phyloP scores from a whole-genome alignment of 768 basidiomycete genomes.

The Pulveroboletus sp. region DNA sequence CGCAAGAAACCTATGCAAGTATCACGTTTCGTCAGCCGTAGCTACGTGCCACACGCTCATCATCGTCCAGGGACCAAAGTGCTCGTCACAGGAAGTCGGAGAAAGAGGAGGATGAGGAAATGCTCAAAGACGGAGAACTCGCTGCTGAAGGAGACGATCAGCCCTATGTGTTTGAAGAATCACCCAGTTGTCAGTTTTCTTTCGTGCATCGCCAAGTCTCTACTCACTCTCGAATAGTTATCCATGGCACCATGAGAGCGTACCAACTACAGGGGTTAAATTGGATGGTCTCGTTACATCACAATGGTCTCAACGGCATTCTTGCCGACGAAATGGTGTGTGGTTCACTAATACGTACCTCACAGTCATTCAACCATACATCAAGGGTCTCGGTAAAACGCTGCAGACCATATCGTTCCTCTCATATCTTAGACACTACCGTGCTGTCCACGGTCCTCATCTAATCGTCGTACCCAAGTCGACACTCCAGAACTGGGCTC shows the following conservation, averaged over 20 bases:
- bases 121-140: conserved; percentile 81
- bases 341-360: background rate
- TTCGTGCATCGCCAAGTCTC: background rate
- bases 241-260: conserved; percentile 84
- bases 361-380: background rate
- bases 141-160: conserved; percentile 81
- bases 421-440: conserved; percentile 86
- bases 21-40: background rate
- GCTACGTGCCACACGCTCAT: conserved; percentile 1
- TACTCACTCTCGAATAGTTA: conserved; percentile 46
- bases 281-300: conserved; percentile 95
- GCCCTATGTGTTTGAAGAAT: conserved; percentile 91
- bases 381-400: conserved; percentile 93
- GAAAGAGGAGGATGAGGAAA: conserved; percentile 96
- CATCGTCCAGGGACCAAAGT: conserved; percentile 53
- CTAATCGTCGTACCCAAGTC: conserved; percentile 98
- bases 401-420: conserved; percentile 97
- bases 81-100: conserved; percentile 92
- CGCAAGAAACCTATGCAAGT: conserved; percentile 76
- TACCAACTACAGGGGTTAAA: conserved; percentile 96
- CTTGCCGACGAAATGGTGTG: conserved; percentile 93
- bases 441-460: conserved; percentile 74
- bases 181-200: conserved; percentile 68
- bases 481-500: conserved; percentile 93
- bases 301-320: conserved; percentile 95